Percentiles rank a stretch among this genome's conserved stretches.
These are phyloP conservation scores for Saccharomycopsis javanensis DNA, from an alignment of 805 yeast genomes.

Conservation along the genomic window DNA sequence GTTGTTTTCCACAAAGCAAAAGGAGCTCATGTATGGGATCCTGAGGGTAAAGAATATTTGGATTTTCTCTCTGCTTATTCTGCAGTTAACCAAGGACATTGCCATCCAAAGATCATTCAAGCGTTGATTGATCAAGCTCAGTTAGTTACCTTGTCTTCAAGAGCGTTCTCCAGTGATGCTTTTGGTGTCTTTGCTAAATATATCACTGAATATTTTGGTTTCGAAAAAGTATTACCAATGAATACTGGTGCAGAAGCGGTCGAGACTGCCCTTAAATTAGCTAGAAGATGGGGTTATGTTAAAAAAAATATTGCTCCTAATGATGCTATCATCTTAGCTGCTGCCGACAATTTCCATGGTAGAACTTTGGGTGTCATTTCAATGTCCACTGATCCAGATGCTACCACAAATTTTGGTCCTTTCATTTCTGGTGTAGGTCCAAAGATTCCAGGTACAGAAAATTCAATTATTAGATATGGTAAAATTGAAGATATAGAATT, in stretches of 20 bases:
- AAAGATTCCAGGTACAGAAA: constrained; percentile 61
- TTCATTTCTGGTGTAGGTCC: constrained; percentile 80
- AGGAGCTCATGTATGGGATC: constrained; percentile 97
- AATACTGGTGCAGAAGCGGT: constrained; percentile 99
- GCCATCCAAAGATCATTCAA: constrained; percentile 83
- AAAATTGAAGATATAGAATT: constrained; percentile 74
- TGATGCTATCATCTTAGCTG: constrained; percentile 82
- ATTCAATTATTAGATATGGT: constrained; percentile 66
- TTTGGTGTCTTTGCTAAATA: constrained; percentile 83
- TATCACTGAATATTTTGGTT: constrained; percentile 78
- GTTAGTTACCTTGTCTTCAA: constrained; percentile 72
- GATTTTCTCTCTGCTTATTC: constrained; percentile 93
- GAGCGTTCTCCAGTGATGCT: constrained; percentile 87
- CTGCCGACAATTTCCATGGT: constrained; percentile 90
- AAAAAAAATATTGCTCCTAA: constrained; percentile 73
- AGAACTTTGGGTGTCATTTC: constrained; percentile 92
- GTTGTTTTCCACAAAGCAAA: constrained; percentile 79
- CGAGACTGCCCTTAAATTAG: constrained; percentile 86
- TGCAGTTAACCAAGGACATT: constrained; percentile 97
- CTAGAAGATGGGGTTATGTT: constrained; percentile 95
- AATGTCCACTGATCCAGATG: constrained; percentile 93
- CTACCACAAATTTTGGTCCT: constrained; percentile 83
- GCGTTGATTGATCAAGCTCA: constrained; percentile 86
- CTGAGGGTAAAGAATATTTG: constrained; percentile 88
- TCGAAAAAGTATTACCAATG: constrained; percentile 94